Percentiles rank a stretch among this genome's conserved stretches.
phyloP scores from a whole-genome alignment of 768 basidiomycete species.

The Lepiota venenata region DNA sequence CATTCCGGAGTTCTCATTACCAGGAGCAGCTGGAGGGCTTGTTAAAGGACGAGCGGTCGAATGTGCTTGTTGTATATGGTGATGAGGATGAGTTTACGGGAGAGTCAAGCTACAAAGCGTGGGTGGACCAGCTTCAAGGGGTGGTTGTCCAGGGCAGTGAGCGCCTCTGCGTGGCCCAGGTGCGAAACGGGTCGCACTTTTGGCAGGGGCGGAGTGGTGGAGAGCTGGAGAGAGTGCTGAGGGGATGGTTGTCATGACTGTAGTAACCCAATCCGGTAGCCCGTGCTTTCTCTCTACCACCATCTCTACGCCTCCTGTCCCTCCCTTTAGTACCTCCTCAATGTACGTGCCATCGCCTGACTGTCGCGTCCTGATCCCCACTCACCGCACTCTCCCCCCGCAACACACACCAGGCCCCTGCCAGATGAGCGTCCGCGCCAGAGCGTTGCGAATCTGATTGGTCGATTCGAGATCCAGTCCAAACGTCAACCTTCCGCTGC shows the following conservation, averaged over 20 bases:
- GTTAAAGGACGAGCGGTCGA: constrained; percentile 38
- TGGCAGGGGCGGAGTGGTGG: constrained; percentile 44
- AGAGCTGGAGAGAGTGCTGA: constrained; percentile 25
- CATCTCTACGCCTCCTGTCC: neutral
- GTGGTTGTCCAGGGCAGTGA: constrained; percentile 12
- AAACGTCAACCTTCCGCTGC: constrained; percentile 47
- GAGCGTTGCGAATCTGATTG: constrained; percentile 89
- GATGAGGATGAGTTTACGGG: constrained; percentile 72
- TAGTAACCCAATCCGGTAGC: constrained; percentile 4
- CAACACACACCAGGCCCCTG: constrained; percentile 55
- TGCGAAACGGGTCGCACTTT: constrained; percentile 61
- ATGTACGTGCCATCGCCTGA: constrained; percentile 29
- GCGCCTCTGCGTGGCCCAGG: constrained; percentile 30
- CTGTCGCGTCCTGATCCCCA: constrained; percentile 16
- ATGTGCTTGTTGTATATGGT: constrained; percentile 65
- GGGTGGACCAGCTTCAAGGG: constrained; percentile 42
- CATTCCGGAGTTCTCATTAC: constrained; percentile 62
- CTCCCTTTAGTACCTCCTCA: constrained; percentile 17
- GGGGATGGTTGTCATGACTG: constrained; percentile 32
- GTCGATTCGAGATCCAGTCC: constrained; percentile 80
- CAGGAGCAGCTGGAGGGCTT: constrained; percentile 46
- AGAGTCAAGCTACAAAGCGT: constrained; percentile 47
- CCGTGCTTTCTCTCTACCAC: neutral
- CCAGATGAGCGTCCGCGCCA: constrained; percentile 87
- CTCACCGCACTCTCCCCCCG: constrained; percentile 16